phyloP scores from a whole-genome alignment of 169 alveolate species.

The Plasmodium cynomolgi region DNA sequence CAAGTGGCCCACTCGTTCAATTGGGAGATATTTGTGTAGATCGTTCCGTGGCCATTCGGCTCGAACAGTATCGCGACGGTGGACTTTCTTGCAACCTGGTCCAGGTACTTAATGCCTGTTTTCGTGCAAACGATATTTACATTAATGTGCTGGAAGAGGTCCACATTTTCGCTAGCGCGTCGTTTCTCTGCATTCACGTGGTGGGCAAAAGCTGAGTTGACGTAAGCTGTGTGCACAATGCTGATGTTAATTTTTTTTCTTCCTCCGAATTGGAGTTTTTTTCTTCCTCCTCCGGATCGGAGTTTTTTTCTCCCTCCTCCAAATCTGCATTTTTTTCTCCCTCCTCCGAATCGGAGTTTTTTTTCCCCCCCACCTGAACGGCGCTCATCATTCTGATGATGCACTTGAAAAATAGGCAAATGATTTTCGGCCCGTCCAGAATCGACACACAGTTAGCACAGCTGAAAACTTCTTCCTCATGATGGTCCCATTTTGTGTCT shows the following conservation, averaged over 20 bases:
- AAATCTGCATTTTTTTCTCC: not conserved
- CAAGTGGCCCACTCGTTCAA: slow-evolving; percentile 38
- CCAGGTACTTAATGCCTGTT: slow-evolving; percentile 80
- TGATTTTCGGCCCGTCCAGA: slow-evolving; percentile 78
- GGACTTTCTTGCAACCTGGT: slow-evolving; percentile 64
- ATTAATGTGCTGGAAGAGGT: slow-evolving; percentile 41
- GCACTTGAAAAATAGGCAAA: slow-evolving; percentile 68
- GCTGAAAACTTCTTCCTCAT: not conserved
- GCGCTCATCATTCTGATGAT: slow-evolving; percentile 37
- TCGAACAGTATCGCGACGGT: slow-evolving; percentile 80
- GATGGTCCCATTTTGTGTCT: not conserved
- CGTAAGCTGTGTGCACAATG: slow-evolving; percentile 69
- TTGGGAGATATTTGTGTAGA: slow-evolving; percentile 21
- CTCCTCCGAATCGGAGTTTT: slow-evolving; percentile 9
- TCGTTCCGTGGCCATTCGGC: slow-evolving; percentile 85
- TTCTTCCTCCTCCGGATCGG: not conserved
- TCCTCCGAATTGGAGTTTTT: not conserved
- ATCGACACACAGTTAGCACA: slow-evolving; percentile 16
- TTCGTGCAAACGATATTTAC: slow-evolving; percentile 74
- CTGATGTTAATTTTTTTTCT: slow-evolving; percentile 39
- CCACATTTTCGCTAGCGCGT: not conserved
- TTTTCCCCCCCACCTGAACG: not conserved
- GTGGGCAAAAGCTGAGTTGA: slow-evolving; percentile 18
- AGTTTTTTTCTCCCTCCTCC: not conserved
- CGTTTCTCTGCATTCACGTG: slow-evolving; percentile 18